Base-by-base conservation (phyloP, 805 yeast genomes). In the Teunomyces cretensis region DNA sequence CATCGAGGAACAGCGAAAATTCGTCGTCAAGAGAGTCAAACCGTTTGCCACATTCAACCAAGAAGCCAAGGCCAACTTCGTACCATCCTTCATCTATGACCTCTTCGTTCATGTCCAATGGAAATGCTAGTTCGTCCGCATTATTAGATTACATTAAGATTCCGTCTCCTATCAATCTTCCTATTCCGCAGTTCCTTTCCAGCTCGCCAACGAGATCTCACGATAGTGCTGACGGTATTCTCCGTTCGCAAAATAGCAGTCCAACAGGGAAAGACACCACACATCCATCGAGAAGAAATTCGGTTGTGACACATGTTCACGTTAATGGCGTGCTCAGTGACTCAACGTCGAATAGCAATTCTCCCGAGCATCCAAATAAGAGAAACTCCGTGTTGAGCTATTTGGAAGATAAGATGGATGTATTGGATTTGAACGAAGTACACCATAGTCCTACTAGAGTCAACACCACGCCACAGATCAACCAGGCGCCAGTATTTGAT, bases 11-110 rank as follows among this genome's bases (percentile, higher is more conserved):
- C 24, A 43, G 43, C 42, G 39, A 31, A 3, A 14, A 26, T 8
- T 13, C 49, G 17, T 43, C 58, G 2, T 41, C 54, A 4, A 47
- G 55, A 19, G 67, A 61, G 2, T 48, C 66, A 1, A 51, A 60
- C 27, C 65, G 70, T 55, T 63, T 75, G 42, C 77, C 79, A 7
- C 78, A 75, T 24, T 57, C 73, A 9, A 58, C 57, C 40, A 77
- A 80, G 61, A 83, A 79, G 57, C 91, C 89, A 46, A 78, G 96
- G 61, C 95, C 96, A 33, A 86, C 92, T 0, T 86, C 94, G 8
- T 87, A 84, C 57, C 91, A 87, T 58, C 95, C 96, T 13, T 76
- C 84, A 1, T 70, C 80, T 11, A 60, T 68, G 67, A 51, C 70
- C 4, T 62, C 72, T 3, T 49, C 67, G 17, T 49, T 60, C 31